These are phyloP conservation scores for Verticillium tricorpus DNA, from an alignment of 2,329 filamentous ascomycete species.

Conservation along the genomic window DNA sequence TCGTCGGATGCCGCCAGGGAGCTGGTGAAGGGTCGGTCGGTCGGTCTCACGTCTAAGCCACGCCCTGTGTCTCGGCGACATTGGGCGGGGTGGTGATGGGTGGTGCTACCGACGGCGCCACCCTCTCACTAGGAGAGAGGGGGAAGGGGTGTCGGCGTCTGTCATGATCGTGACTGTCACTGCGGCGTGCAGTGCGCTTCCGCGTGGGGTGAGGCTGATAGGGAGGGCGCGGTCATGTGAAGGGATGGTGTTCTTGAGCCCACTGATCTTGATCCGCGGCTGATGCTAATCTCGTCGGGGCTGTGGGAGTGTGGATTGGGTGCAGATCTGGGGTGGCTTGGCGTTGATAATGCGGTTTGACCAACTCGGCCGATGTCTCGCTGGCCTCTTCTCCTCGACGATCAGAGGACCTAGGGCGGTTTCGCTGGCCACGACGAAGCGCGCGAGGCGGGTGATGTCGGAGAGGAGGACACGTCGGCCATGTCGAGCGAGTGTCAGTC, in stretches of 20 bases:
- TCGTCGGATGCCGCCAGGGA: neutral
- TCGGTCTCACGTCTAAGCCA: neutral
- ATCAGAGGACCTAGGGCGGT: neutral
- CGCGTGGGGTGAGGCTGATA: neutral
- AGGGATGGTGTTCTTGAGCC: neutral
- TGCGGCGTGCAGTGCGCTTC: neutral
- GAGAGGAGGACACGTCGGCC: neutral
- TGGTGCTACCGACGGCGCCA: neutral
- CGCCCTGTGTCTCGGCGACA: neutral
- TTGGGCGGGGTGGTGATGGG: neutral
- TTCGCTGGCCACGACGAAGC: neutral
- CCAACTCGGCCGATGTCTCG: neutral
- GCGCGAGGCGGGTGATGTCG: neutral
- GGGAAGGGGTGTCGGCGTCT: neutral
- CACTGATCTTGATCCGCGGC: neutral
- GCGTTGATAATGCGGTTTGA: neutral
- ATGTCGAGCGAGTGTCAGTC: too few species aligned
- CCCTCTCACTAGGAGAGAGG: neutral
- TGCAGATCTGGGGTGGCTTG: neutral
- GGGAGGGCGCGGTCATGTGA: neutral
- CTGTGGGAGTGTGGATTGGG: neutral
- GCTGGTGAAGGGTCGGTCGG: neutral
- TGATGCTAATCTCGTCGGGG: neutral
- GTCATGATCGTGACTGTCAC: neutral
- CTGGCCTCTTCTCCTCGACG: neutral